These are phyloP conservation scores for Metrosideros polymorpha DNA, from an alignment of 441 rosid genomes.

Conservation along the genomic window DNA sequence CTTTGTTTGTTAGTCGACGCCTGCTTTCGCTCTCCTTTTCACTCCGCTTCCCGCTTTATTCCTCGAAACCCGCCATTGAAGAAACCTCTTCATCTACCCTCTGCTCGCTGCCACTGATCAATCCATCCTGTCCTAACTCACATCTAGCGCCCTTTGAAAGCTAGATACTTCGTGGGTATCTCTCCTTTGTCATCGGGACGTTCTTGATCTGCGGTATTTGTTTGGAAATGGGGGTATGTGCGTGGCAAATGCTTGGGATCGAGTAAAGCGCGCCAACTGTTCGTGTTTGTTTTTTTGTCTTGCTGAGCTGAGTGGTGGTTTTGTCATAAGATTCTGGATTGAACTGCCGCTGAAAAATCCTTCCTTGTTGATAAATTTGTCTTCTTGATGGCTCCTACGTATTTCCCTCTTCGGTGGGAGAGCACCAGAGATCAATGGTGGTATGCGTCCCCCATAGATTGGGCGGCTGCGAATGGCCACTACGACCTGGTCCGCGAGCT, in stretches of 20 bases:
- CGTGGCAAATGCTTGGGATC: neutral
- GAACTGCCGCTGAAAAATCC: neutral
- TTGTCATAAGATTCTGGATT: neutral
- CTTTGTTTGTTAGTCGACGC: neutral
- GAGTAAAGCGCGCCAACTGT: neutral
- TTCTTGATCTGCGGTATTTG: neutral
- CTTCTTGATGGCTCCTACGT: neutral
- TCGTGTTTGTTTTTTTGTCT: neutral
- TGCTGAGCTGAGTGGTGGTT: neutral
- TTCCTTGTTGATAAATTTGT: neutral
- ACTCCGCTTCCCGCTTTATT: neutral
- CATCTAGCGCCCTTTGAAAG: neutral
- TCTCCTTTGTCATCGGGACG: neutral
- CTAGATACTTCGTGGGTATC: neutral
- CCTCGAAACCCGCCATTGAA: neutral
- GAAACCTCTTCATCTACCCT: neutral
- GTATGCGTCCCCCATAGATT: slow-evolving; percentile 88
- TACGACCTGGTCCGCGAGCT: slow-evolving; percentile 82
- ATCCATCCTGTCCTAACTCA: neutral
- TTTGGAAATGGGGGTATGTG: neutral
- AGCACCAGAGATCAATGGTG: slow-evolving; percentile 96
- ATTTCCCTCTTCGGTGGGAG: slow-evolving; percentile 87
- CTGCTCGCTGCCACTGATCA: neutral
- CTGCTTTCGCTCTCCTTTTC: neutral
- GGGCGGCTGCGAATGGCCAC: slow-evolving; percentile 86